Conservation (phyloP, 2,329 filamentous ascomycete species). For the Pseudogymnoascus sp. region DNA sequence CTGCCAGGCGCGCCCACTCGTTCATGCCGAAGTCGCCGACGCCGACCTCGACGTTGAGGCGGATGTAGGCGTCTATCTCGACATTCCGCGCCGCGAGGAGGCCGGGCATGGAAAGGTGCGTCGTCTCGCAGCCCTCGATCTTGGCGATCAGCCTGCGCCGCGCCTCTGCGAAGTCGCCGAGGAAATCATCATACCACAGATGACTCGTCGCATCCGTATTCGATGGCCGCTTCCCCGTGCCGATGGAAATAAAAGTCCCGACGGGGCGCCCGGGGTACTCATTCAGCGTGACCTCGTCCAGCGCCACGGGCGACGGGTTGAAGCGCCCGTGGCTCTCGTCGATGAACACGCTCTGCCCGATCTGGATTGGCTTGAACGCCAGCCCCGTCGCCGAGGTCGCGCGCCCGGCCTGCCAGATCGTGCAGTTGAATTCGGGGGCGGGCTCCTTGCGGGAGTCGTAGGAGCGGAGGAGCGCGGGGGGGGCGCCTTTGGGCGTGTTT, state of each 20-base stretch:
- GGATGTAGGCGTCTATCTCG: conserved; percentile 84
- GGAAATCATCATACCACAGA: conserved; percentile 88
- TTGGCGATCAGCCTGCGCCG: conserved; percentile 76
- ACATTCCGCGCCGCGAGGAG: conserved; percentile 70
- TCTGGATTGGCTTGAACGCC: conserved; percentile 91
- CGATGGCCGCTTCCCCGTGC: conserved; percentile 78
- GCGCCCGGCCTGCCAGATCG: conserved; percentile 92
- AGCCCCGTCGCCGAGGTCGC: conserved; percentile 88
- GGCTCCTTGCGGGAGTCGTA: conserved; percentile 94
- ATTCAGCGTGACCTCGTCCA: conserved; percentile 86
- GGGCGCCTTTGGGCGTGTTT: conserved; percentile 61
- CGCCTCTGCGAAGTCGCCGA: conserved; percentile 80
- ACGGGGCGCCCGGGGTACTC: conserved; percentile 94
- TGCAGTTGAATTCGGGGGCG: conserved; percentile 84
- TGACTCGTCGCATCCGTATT: conserved; percentile 61
- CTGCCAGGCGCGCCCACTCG: conserved; percentile 87
- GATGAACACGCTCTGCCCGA: conserved; percentile 88
- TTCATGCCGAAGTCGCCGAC: conserved; percentile 99
- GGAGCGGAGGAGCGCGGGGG: conserved; percentile 72
- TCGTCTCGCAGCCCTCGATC: conserved; percentile 90
- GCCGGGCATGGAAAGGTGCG: conserved; percentile 80
- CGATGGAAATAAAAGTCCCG: conserved; percentile 84
- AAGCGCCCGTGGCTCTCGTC: conserved; percentile 89
- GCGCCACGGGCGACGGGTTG: conserved; percentile 75
- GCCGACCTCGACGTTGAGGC: conserved; percentile 92